A percentile compares a stretch with the other conserved stretches of the same genome.
Evolutionary conservation across 495 filamentous ascomycete genomes (phyloP).

Genomic region (Clavariopsis aquatica): DNA sequence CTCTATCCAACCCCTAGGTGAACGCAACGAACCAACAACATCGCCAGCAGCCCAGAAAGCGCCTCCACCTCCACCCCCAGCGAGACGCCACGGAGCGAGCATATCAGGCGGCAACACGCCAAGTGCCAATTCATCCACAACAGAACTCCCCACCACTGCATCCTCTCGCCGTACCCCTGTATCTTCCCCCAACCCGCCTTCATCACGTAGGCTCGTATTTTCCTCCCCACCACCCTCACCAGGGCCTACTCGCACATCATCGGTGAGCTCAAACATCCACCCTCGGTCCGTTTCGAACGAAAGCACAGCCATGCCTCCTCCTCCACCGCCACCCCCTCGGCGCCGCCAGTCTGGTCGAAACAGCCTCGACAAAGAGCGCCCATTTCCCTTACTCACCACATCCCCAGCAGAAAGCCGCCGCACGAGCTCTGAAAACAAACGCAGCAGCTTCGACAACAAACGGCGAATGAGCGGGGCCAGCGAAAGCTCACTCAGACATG

Average conservation of each 20-base stretch:
- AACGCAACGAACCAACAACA: constrained; percentile 9
- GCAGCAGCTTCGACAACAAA: constrained; percentile 25
- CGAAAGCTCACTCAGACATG: constrained; percentile 31
- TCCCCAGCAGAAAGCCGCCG: constrained; percentile 33
- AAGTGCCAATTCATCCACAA: constrained; percentile 30
- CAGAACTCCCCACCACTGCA: constrained; percentile 22
- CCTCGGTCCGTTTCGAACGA: constrained; percentile 21
- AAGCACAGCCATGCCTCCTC: constrained; percentile 35
- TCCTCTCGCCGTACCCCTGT: constrained; percentile 16
- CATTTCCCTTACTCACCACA: constrained; percentile 1
- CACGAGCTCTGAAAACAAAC: constrained; percentile 27
- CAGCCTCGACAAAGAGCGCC: constrained; percentile 33
- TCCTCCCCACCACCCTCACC: constrained; percentile 28
- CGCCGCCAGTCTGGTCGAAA: constrained; percentile 22
- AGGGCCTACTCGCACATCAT: constrained; percentile 21
- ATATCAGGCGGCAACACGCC: constrained; percentile 13
- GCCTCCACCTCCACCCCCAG: constrained; percentile 41
- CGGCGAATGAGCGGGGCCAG: constrained; percentile 35
- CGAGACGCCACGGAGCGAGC: constrained; percentile 32
- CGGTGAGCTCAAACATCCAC: constrained; percentile 13
- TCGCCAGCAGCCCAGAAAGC: constrained; percentile 17
- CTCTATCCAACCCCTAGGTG: constrained; percentile 11
- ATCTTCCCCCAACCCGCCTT: constrained; percentile 24
- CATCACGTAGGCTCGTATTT: constrained; percentile 21
- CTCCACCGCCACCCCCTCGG: constrained; percentile 41